Base-by-base conservation (phyloP, 1,284 basidiomycete genomes). In the Clitocybe nebularis region DNA sequence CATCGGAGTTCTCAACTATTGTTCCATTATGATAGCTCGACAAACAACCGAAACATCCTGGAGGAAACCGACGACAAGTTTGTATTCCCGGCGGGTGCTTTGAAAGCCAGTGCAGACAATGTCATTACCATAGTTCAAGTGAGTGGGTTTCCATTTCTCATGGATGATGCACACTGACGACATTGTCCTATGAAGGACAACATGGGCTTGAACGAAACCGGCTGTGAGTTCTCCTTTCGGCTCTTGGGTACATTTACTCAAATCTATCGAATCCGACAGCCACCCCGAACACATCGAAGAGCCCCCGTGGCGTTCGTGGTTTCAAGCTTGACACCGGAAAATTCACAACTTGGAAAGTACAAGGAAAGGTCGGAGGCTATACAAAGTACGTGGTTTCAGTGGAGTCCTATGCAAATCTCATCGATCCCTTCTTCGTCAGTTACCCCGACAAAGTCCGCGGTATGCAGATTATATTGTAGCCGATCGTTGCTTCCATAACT, bases 311-410 rank as follows among this genome's bases (percentile, higher is more conserved):
- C 0, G 72, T 91, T 38, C 75, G 83, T n/a, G 87, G 85, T 13
- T 89, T 84, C 67, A 55, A 72, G 49, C 70, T 90, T 8, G 70
- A 77, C 43, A 59, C 61, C 5, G 83, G 82, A 11, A 66, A 65
- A 13, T 85, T 88, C 55, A 68, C 69, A 1, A 64, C 69, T 5
- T 92, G 89, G 89, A 87, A 77, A 50, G 84, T 91, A 0, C 86
- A 89, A 63, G 89, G 89, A 26, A 91, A 90, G 58, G 53, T 82
- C 4, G 84, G 84, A 13, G 88, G 89, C 9, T 90, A 90, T 59
- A 76, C 64, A 0, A 63, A 67, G 85, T 87, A 56, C 22, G 74
- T 60, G 8, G 39, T 7, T 16, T 25, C 17, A 24, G n/a, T 36
- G 14, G 5, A 6, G 24, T 11, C 32, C 28, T 25, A 14, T n/a